Percentiles rank a stretch among this genome's conserved stretches.
Conservation (phyloP, 2,329 filamentous ascomycete species). For the Chrysoporthe puriensis region DNA sequence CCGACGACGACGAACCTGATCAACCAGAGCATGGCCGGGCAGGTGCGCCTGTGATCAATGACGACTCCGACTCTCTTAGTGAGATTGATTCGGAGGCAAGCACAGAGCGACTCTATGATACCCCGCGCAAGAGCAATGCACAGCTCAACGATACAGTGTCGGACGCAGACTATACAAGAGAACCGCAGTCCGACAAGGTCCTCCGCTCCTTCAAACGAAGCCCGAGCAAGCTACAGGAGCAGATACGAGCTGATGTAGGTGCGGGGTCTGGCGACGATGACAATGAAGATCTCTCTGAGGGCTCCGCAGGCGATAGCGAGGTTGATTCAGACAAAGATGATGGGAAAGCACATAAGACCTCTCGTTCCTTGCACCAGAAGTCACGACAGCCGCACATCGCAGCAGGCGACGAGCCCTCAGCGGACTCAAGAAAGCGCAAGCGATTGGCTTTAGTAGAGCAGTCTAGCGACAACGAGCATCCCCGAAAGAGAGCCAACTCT, state of each 20-base stretch:
- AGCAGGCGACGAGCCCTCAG: constrained; percentile 38
- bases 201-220: constrained; percentile 62
- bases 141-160: constrained; percentile 12
- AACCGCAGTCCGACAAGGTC: constrained; percentile 56
- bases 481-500: constrained; percentile 59
- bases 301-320: constrained; percentile 43
- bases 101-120: constrained; percentile 89
- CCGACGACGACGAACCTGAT: constrained; percentile 33
- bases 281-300: constrained; percentile 46
- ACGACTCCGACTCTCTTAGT: constrained; percentile 55
- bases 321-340: constrained; percentile 40
- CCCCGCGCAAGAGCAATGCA: constrained; percentile 63
- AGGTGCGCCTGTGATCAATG: constrained; percentile 34
- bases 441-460: constrained; percentile 50
- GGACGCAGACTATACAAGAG: constrained; percentile 30
- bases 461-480: constrained; percentile 51
- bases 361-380: constrained; percentile 30
- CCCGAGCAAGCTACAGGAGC: constrained; percentile 75
- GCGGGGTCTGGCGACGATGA: constrained; percentile 44
- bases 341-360: constrained; percentile 35
- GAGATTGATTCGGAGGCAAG: constrained; percentile 79
- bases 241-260: constrained; percentile 38
- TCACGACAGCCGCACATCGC: constrained; percentile 27
- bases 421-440: constrained; percentile 54
- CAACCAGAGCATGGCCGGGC: constrained; percentile 27